A percentile compares a stretch with the other conserved stretches of the same genome.
Conservation (phyloP, 768 basidiomycete genomes). For the Calocera viscosa region DNA sequence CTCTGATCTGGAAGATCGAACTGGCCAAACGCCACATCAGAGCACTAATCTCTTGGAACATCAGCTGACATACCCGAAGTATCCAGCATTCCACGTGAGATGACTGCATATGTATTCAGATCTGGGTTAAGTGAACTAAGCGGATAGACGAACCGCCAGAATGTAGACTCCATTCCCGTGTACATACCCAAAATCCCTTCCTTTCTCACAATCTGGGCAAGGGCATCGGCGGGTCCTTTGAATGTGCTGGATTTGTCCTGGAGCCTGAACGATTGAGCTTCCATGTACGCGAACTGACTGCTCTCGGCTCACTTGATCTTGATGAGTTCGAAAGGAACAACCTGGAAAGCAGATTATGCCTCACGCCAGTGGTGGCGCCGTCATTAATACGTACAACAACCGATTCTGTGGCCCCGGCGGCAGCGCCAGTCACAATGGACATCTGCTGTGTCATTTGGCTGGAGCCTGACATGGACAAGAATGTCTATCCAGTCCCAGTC, state of each 20-base stretch:
- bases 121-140: background rate
- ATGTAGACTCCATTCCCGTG: constrained; percentile 91
- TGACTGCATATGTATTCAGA: constrained; percentile 37
- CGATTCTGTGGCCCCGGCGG: constrained; percentile 91
- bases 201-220: constrained; percentile 61
- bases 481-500: constrained; percentile 34
- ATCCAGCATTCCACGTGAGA: constrained; percentile 88
- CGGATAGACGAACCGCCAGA: constrained; percentile 61
- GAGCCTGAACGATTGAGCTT: constrained; percentile 35
- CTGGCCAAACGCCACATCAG: constrained; percentile 19
- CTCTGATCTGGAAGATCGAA: constrained; percentile 71
- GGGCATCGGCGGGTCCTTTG: constrained; percentile 82
- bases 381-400: constrained; percentile 47
- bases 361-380: background rate
- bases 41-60: background rate
- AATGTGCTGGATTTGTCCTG: constrained; percentile 89
- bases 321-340: constrained; percentile 93
- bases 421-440: constrained; percentile 83
- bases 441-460: constrained; percentile 76
- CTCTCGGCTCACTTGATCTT: constrained; percentile 56
- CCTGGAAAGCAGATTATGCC: constrained; percentile 22
- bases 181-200: constrained; percentile 80
- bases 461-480: constrained; percentile 47
- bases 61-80: constrained; percentile 50
- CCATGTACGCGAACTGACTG: background rate